A percentile compares a stretch with the other conserved stretches of the same genome.
These are phyloP conservation scores for Solanum hybrid DNA, from an alignment of 305 asterid genomes.

Conservation along the genomic window DNA sequence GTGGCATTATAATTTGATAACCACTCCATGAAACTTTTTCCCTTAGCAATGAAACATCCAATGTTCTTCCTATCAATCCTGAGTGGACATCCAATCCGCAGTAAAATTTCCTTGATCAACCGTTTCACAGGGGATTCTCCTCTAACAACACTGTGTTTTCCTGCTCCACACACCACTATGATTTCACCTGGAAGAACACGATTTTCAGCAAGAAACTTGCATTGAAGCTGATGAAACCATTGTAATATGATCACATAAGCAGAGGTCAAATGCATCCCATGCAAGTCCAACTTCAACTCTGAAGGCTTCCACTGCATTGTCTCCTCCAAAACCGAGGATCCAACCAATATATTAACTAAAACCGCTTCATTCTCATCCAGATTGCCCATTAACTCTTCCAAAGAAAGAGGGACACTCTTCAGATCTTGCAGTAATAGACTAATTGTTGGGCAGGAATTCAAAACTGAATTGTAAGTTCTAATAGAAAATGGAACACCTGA, in stretches of 20 bases:
- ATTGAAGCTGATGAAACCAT: slow-evolving; percentile 56
- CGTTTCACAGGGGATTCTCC: slow-evolving; percentile 73
- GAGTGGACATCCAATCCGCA: slow-evolving; percentile 57
- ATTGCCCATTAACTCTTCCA: slow-evolving; percentile 34
- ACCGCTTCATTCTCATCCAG: slow-evolving; percentile 37
- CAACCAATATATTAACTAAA: slow-evolving; percentile 48
- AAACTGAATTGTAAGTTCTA: slow-evolving; percentile 67
- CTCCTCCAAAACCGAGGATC: slow-evolving; percentile 37
- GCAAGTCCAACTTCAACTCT: slow-evolving; percentile 77
- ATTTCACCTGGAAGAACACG: slow-evolving; percentile 35
- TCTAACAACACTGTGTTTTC: slow-evolving; percentile 64
- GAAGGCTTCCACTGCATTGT: slow-evolving; percentile 44
- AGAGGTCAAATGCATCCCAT: slow-evolving; percentile 73
- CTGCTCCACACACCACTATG: slow-evolving; percentile 63
- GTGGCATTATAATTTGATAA: slow-evolving; percentile 6
- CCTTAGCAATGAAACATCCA: slow-evolving; percentile 76
- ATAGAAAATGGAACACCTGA: slow-evolving; percentile 35
- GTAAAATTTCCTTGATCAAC: slow-evolving; percentile 49
- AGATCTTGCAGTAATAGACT: slow-evolving; percentile 36
- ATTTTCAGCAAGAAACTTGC: slow-evolving; percentile 23
- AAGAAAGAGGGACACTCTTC: slow-evolving; percentile 40
- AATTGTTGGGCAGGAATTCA: slow-evolving; percentile 61
- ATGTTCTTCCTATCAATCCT: slow-evolving; percentile 61
- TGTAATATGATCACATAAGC: slow-evolving; percentile 69
- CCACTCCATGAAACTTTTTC: slow-evolving; percentile 62